phyloP scores from a whole-genome alignment of 257 asterid genomes.

The Sherardia arvensis region DNA sequence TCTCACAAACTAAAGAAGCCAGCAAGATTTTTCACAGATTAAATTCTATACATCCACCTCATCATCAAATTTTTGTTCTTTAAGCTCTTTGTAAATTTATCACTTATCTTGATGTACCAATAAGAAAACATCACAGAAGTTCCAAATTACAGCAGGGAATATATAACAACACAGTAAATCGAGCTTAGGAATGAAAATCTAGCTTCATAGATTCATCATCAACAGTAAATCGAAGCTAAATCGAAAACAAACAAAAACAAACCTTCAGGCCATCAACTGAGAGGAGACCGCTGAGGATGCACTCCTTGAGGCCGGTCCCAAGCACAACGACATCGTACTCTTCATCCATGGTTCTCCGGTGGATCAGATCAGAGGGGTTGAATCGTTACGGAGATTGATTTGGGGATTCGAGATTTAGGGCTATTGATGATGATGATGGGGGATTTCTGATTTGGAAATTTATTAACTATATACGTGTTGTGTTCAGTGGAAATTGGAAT shows the following conservation, averaged over 20 bases:
- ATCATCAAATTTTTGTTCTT: neutral
- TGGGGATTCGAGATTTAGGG: conserved; percentile 15
- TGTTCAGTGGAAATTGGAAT: neutral
- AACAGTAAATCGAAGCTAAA: neutral
- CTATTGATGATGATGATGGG: neutral
- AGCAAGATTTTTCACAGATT: neutral
- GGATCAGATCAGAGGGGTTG: conserved; percentile 13
- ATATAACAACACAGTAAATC: neutral
- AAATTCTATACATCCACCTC: neutral
- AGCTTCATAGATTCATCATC: neutral
- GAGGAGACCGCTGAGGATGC: conserved; percentile 41
- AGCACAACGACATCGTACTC: conserved; percentile 36
- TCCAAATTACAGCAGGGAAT: neutral
- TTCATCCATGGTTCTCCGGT: conserved; percentile 23
- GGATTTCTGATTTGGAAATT: neutral
- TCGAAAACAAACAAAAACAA: neutral
- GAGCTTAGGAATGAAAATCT: neutral
- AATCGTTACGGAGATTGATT: conserved; percentile 3
- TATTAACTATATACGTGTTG: neutral
- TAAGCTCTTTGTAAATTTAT: neutral
- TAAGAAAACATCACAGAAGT: neutral
- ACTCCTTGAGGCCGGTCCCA: conserved; percentile 36
- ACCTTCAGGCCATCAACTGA: conserved; percentile 39
- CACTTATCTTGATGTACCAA: neutral
- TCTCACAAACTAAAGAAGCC: neutral